Conservation (phyloP, 345 rosid species). For the Lepidium aucheri region DNA sequence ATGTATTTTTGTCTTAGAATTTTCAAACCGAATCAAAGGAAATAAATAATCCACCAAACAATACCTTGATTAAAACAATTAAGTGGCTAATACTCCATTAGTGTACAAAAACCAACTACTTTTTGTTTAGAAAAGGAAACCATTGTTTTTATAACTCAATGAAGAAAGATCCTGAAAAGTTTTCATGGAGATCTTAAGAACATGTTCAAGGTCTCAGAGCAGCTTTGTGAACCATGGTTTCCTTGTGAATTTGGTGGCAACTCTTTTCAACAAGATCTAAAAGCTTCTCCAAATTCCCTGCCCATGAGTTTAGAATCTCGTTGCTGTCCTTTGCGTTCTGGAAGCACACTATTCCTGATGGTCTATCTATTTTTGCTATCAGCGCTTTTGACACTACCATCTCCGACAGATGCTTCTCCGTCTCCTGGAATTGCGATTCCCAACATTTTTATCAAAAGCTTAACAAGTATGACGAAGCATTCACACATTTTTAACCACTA, state of each 20-base stretch:
- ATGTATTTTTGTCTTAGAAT: neutral
- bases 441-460: neutral
- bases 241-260: conserved; percentile 99
- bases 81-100: conserved; percentile 10
- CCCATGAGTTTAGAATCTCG: conserved; percentile 91
- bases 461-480: neutral
- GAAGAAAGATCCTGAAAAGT: conserved; percentile 2
- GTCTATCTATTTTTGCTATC: conserved; percentile 93
- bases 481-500: too few species aligned
- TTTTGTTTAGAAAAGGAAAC: neutral
- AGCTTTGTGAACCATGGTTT: conserved; percentile 98
- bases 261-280: conserved; percentile 98
- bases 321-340: conserved; percentile 85
- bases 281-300: conserved; percentile 85
- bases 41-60: neutral
- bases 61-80: neutral
- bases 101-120: conserved; percentile 19
- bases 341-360: conserved; percentile 79
- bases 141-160: conserved; percentile 17
- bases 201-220: conserved; percentile 39
- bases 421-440: conserved; percentile 47
- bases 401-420: conserved; percentile 96
- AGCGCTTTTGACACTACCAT: conserved; percentile 97
- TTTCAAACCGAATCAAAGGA: neutral
- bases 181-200: neutral